Evolutionary conservation across 2,329 filamentous ascomycete genomes (phyloP), one percentile per base, ranked within the genome.

Genomic region (Penicillium sp.): DNA sequence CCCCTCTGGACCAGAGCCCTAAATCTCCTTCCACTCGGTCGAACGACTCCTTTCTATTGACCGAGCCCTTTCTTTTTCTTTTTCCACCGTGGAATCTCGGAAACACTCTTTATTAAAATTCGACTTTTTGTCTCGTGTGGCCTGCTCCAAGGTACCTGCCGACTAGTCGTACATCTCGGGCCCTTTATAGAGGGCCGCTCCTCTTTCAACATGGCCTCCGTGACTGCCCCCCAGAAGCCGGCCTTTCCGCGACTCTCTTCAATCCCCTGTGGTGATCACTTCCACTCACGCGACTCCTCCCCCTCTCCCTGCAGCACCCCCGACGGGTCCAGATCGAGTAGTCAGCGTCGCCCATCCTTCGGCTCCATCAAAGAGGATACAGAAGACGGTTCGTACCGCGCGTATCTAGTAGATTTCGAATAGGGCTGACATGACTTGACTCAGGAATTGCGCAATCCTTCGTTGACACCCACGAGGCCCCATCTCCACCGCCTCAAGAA

Each of bases 341-440:
- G 72, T 56, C 62, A 67, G 44, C 72, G 74, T 32, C 72, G 73
- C 52, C 64, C 70, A 47, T 77, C 74, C 4, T 75, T 76, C 58
- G 74, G 74, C 46, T 77, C 74, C 6, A 74, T 77, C 65, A 75
- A 76, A 61, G 75, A 77, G 66, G 75, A 76, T 57, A 66, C 67
- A 24, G 69, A 54, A 34, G 52, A 73, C 63, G 74, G 73, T 75
- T 71, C 38, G 71, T 65, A 42, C 48, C 13, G n/a, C 24, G 45
- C 3, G 10, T 43, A 16, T n/a, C 43, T 4, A n/a, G 27, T 21
- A n/a, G 44, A 54, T 43, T 13, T 14, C 22, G 14, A 13, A 18
- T n/a, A 32, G 38, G 27, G 34, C 53, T 63, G 47, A 56, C 50
- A 43, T 54, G 44, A 11, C 11, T 22, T 43, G 38, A 16, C 47